Evolutionary conservation across 176 grass and related monocot genomes (phyloP).

Genomic region (Microstegium vimineum): DNA sequence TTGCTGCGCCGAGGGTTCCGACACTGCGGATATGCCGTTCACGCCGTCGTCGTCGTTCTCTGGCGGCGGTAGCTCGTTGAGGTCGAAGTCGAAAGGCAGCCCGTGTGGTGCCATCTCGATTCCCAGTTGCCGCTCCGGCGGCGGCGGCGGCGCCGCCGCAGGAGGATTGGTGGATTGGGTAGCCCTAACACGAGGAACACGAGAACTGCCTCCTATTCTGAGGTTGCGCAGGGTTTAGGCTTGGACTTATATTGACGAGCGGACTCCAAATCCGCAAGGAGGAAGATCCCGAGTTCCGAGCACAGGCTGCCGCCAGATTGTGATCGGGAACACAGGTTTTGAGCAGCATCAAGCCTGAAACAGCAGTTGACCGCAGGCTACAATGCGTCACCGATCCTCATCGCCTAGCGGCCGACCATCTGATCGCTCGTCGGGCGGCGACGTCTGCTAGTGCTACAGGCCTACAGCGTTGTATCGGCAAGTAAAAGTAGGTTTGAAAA

Average conservation of each 20-base stretch:
- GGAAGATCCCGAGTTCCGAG: background rate
- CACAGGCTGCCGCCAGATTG: background rate
- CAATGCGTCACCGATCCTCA: background rate
- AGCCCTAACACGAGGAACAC: background rate
- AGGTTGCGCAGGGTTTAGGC: background rate
- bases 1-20: too few species aligned
- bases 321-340: too few species aligned
- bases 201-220: background rate
- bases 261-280: slow-evolving; percentile 5
- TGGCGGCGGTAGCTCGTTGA: slow-evolving; percentile 13
- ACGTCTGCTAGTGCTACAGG: background rate
- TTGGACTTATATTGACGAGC: background rate
- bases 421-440: background rate
- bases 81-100: slow-evolving; percentile 27
- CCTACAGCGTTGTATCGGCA: background rate
- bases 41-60: background rate
- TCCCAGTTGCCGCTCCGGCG: background rate
- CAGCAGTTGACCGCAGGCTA: background rate
- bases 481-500: too few species aligned
- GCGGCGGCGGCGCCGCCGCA: background rate
- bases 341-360: background rate
- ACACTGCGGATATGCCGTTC: background rate
- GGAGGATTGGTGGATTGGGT: background rate
- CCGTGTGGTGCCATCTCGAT: background rate
- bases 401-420: background rate